These are phyloP conservation scores for Neonectria magnoliae DNA, from an alignment of 2,329 filamentous ascomycete genomes.

Conservation along the genomic window DNA sequence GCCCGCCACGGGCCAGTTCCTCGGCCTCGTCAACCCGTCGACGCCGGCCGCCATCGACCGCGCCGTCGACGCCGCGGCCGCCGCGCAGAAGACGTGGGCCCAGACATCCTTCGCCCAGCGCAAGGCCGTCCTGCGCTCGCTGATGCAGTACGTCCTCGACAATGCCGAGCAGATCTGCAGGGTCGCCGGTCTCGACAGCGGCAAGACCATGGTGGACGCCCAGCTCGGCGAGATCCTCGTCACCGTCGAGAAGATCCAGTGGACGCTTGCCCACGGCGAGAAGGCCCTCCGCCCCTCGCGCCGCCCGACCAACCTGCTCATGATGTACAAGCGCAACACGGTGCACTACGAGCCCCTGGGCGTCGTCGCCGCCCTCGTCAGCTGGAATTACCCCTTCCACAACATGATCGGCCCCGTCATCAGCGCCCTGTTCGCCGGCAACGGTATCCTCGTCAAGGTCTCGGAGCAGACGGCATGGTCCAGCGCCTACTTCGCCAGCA, in stretches of 20 bases:
- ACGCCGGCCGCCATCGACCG: conserved; percentile 82
- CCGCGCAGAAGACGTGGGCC: conserved; percentile 82
- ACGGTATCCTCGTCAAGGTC: conserved; percentile 91
- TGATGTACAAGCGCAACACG: conserved; percentile 94
- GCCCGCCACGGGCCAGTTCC: conserved; percentile 86
- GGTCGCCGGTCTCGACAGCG: conserved; percentile 89
- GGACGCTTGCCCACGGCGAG: conserved; percentile 93
- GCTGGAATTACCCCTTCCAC: conserved; percentile 98
- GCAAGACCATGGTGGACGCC: conserved; percentile 96
- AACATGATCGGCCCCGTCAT: conserved; percentile 94
- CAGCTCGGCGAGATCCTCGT: conserved; percentile 94
- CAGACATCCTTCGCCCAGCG: conserved; percentile 81
- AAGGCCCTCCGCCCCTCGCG: conserved; percentile 75
- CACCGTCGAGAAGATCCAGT: conserved; percentile 91
- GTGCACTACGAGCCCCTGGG: conserved; percentile 93
- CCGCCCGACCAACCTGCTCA: conserved; percentile 88
- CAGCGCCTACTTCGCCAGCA: conserved; percentile 80
- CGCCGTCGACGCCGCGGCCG: conserved; percentile 76
- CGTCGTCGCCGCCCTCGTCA: conserved; percentile 90
- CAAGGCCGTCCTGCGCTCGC: conserved; percentile 79
- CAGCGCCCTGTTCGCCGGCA: conserved; percentile 89
- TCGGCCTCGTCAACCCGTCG: conserved; percentile 81
- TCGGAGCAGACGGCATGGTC: conserved; percentile 98
- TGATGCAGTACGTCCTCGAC: conserved; percentile 85
- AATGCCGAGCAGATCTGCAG: conserved; percentile 89